Percentiles rank a stretch among this genome's conserved stretches.
phyloP scores from a whole-genome alignment of 164 flowering plant species.

The Taxillus chinensis region DNA sequence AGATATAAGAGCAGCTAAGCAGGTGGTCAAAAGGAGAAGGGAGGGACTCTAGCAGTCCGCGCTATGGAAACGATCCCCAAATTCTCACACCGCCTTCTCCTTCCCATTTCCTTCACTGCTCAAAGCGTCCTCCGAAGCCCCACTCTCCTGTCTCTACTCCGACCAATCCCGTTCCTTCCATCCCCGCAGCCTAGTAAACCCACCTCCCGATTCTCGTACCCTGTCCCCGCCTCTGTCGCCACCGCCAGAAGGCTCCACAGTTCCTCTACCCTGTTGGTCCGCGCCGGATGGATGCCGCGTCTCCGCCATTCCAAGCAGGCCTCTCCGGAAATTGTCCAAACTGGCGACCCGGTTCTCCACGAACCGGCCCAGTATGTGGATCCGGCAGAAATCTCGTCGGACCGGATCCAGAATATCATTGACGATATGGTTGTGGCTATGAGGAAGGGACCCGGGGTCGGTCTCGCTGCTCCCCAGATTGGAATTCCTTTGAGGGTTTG shows the following conservation, averaged over 20 bases:
- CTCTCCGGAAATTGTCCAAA: constrained; percentile 58
- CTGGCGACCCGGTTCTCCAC: constrained; percentile 93
- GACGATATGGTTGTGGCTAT: constrained; percentile 74
- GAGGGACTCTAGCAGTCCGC: no score
- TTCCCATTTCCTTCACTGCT: constrained; percentile 14
- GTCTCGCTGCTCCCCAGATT: constrained; percentile 95
- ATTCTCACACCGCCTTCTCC: constrained; percentile 24
- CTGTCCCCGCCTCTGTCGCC: background rate
- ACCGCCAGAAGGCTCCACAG: constrained; percentile 13
- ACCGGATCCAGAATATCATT: constrained; percentile 64
- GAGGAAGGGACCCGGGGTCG: constrained; percentile 92
- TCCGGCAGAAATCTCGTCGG: constrained; percentile 64
- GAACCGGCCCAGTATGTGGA: constrained; percentile 70
- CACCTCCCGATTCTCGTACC: background rate
- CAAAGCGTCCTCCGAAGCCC: constrained; percentile 3
- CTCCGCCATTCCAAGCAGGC: constrained; percentile 40
- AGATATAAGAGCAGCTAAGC: no score
- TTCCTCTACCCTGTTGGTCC: constrained; percentile 14
- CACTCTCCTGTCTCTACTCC: constrained; percentile 1
- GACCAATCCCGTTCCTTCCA: background rate
- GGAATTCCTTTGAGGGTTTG: constrained; percentile 70
- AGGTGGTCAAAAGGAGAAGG: no score
- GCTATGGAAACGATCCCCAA: constrained; percentile 23
- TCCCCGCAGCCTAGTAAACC: background rate
- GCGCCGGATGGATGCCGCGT: constrained; percentile 75